phyloP scores from a whole-genome alignment of 768 basidiomycete genomes.

The Tephrocybe sp. region DNA sequence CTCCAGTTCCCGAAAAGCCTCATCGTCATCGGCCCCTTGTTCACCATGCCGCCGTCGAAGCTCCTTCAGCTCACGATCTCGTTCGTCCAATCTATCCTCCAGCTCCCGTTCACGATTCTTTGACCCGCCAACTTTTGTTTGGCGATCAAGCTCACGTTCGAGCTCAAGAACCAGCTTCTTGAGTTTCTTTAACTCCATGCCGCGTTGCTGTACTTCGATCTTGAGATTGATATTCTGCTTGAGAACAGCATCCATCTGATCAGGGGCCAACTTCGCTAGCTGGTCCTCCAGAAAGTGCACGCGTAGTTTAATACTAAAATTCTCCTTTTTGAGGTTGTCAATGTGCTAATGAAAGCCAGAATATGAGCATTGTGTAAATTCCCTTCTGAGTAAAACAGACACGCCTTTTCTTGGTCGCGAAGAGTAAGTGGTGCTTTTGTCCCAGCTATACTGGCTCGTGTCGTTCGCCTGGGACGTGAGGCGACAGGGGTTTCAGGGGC shows the following conservation, averaged over 20 bases:
- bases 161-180: conserved; percentile 86
- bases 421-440: conserved; percentile 67
- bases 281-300: conserved; percentile 95
- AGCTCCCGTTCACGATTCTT: conserved; percentile 66
- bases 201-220: conserved; percentile 85
- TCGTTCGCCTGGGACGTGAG: conserved; percentile 39
- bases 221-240: conserved; percentile 94
- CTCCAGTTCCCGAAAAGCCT: conserved; percentile 52
- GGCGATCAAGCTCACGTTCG: conserved; percentile 73
- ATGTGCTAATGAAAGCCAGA: conserved; percentile 60
- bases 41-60: conserved; percentile 49
- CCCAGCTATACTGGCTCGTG: conserved; percentile 31
- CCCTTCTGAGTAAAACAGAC: conserved; percentile 14
- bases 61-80: conserved; percentile 67
- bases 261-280: conserved; percentile 83
- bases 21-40: conserved; percentile 45
- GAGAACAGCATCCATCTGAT: conserved; percentile 87
- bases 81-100: conserved; percentile 72
- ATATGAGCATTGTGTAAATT: not conserved
- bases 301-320: conserved; percentile 94
- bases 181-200: conserved; percentile 88
- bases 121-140: conserved; percentile 49
- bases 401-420: conserved; percentile 94
- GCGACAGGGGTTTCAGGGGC: conserved; percentile 47
- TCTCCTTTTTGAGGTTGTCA: conserved; percentile 94